Base-by-base conservation (phyloP, 257 asterid genomes). In the Lavandula angustifolia region DNA sequence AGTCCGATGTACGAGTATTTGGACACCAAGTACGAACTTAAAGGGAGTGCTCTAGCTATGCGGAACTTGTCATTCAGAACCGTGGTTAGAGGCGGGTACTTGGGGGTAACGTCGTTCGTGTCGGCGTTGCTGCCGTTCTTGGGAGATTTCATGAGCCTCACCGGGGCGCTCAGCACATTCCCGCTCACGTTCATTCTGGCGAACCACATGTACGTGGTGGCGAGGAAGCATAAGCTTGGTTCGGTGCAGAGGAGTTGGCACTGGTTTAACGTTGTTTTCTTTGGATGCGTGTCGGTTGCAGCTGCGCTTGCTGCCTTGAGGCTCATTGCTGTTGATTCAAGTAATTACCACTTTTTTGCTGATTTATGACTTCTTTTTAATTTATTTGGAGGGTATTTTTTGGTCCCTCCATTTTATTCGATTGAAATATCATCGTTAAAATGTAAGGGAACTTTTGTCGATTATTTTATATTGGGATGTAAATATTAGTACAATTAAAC, bases 111-210 rank as follows among this genome's bases (percentile, higher is more conserved):
- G 17, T 79, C 95, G 1, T 85, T 91, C 40, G 79, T 87, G 2
- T 74, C 96, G 3, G 96, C 97, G 7, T 16, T 91, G 81, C 78
- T 91, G 56, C 97, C 97, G 1, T 91, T 91, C 74, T 74, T 91
- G 49, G 97, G 96, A 50, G 94, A 91, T 67, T 91, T 91, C 74
- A 91, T 87, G 97, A 91, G 97, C 84, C 95, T 91, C 0, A 91
- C 97, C 0, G 97, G 97, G 54, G 96, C 97, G 29, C 57, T 84
- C 37, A 87, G 95, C 91, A 88, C 96, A 11, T 85, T 87, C 57
- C 96, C 97, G 0, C 91, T 91, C n/a, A 91, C 97, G 0, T 91
- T 91, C 73, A 87, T 91, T 63, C 91, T 91, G 34, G 96, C 97
- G 31, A 85, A 91, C 82, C 97, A 87, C 81, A 91, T 91, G 97